Conservation (phyloP, 2,329 filamentous ascomycete species). For the Phaeosphaeriaceae sp. region DNA sequence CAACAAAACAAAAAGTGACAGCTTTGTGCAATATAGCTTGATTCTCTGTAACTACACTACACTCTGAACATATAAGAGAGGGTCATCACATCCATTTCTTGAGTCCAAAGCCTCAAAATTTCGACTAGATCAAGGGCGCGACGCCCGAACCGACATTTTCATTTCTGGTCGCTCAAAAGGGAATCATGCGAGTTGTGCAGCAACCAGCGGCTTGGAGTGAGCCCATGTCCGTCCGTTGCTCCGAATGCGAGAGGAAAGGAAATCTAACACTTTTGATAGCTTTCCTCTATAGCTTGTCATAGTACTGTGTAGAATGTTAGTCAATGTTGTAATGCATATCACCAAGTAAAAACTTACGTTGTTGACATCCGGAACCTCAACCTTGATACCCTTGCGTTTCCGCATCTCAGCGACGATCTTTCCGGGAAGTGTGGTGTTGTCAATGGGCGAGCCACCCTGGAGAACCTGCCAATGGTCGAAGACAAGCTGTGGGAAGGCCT, state of each 20-base stretch:
- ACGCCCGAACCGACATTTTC: constrained; percentile 48
- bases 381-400: constrained; percentile 99
- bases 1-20: neutral
- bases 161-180: constrained; percentile 39
- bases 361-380: constrained; percentile 87
- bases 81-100: constrained; percentile 44
- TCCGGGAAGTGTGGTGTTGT: constrained; percentile 81
- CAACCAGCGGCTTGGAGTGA: constrained; percentile 43
- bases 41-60: constrained; percentile 44
- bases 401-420: constrained; percentile 86
- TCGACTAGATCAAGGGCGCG: constrained; percentile 36
- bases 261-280: constrained; percentile 53
- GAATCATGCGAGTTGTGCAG: constrained; percentile 42
- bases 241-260: constrained; percentile 46
- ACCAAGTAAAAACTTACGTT: constrained; percentile 73
- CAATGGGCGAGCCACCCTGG: constrained; percentile 90
- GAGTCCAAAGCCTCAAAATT: constrained; percentile 36
- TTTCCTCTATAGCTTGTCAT: constrained; percentile 91
- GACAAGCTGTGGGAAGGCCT: constrained; percentile 98
- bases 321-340: constrained; percentile 28
- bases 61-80: constrained; percentile 44
- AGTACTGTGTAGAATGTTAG: constrained; percentile 72
- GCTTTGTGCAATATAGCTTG: constrained; percentile 39
- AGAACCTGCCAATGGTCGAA: constrained; percentile 99
- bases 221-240: constrained; percentile 42